These are phyloP conservation scores for Trypethelium eluteriae DNA, from an alignment of 495 filamentous ascomycete species.

Conservation along the genomic window DNA sequence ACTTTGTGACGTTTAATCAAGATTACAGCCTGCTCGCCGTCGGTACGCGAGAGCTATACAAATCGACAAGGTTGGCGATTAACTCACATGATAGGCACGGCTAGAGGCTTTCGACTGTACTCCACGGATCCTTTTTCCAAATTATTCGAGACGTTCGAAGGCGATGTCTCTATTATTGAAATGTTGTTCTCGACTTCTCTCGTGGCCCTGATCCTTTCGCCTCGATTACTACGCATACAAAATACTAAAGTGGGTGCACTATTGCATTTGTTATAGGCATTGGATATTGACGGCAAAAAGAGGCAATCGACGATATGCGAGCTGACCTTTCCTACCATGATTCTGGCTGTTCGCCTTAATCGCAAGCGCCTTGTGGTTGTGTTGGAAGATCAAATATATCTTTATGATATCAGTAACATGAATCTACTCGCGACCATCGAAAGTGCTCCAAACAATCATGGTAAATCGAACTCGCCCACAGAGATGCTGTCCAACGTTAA, in stretches of 20 bases:
- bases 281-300: slow-evolving; percentile 37
- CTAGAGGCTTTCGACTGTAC: slow-evolving; percentile 89
- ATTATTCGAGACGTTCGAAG: slow-evolving; percentile 84
- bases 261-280: background rate
- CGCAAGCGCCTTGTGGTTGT: slow-evolving; percentile 89
- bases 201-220: slow-evolving; percentile 84
- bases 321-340: slow-evolving; percentile 89
- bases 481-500: slow-evolving; percentile 3
- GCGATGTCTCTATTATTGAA: slow-evolving; percentile 88
- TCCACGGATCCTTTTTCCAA: slow-evolving; percentile 92
- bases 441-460: slow-evolving; percentile 83
- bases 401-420: slow-evolving; percentile 99
- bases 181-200: slow-evolving; percentile 99
- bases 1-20: slow-evolving; percentile 98
- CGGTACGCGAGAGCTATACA: slow-evolving; percentile 45
- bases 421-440: slow-evolving; percentile 80
- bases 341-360: slow-evolving; percentile 87
- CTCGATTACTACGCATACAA: slow-evolving; percentile 81
- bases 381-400: slow-evolving; percentile 88
- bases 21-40: slow-evolving; percentile 95
- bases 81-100: slow-evolving; percentile 53
- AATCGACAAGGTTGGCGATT: background rate
- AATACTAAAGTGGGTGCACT: slow-evolving; percentile 77
- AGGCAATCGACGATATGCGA: slow-evolving; percentile 95
- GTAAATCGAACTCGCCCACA: slow-evolving; percentile 36